Percentiles rank a stretch among this genome's conserved stretches.
Conservation (phyloP, 192 early-diverging fungal genomes). For the Coemansia javaensis region DNA sequence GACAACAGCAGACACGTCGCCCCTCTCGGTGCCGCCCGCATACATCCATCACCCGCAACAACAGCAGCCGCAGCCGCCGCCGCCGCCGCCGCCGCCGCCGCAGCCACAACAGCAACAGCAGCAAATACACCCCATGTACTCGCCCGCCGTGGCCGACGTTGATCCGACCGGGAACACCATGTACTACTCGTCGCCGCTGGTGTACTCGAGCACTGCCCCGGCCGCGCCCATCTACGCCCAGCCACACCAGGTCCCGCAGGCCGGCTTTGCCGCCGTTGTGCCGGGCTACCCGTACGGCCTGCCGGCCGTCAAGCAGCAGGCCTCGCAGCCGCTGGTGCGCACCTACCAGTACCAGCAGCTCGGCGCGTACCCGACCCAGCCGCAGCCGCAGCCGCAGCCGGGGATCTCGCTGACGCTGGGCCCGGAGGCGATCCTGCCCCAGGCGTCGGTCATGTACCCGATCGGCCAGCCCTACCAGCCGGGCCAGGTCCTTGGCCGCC, state of each 20-base stretch:
- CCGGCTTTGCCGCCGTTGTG: constrained; percentile 7
- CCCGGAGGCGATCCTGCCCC: constrained; percentile 16
- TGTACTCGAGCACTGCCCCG: constrained; percentile 9
- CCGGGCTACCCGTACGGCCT: constrained; percentile 32
- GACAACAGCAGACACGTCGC: background rate
- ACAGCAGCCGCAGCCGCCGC: constrained; percentile 11
- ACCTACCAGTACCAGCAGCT: constrained; percentile 31
- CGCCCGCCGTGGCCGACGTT: constrained; percentile 24
- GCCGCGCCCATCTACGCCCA: constrained; percentile 13
- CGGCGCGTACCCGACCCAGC: constrained; percentile 11
- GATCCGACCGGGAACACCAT: constrained; percentile 10
- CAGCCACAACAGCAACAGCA: constrained; percentile 6
- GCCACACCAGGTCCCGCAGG: constrained; percentile 10
- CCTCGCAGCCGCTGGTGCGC: constrained; percentile 23
- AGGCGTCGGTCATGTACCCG: constrained; percentile 30
- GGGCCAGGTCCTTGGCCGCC: constrained; percentile 42
- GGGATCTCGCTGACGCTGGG: constrained; percentile 16
- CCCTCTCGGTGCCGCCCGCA: constrained; percentile 8
- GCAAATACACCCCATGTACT: constrained; percentile 29
- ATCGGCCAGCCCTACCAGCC: constrained; percentile 50
- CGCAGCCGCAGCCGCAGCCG: constrained; percentile 1
- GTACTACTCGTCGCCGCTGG: constrained; percentile 39
- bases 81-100: constrained; percentile 13
- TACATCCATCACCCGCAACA: constrained; percentile 19
- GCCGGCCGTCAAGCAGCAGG: constrained; percentile 20